Evolutionary conservation across 2,329 filamentous ascomycete genomes (phyloP).

Genomic region (Beauveria pseudobassiana): DNA sequence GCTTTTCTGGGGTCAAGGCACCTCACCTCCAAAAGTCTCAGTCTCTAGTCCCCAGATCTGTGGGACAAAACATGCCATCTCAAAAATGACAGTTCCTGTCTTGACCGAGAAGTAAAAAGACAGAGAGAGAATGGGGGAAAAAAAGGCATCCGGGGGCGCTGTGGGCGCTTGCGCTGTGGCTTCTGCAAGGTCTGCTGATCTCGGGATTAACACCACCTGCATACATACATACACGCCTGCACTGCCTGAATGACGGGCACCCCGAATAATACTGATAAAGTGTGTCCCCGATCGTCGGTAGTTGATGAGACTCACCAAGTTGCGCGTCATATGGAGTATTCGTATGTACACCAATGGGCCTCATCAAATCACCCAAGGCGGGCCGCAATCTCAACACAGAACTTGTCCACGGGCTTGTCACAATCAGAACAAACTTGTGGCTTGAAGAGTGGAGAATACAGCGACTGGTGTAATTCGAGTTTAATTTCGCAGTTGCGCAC

Average conservation of each 20-base stretch:
- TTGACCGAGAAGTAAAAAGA: neutral
- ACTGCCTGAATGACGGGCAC: neutral
- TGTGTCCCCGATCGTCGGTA: constrained; percentile 5
- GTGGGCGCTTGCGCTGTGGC: constrained; percentile 5
- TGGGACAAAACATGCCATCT: neutral
- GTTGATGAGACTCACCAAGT: neutral
- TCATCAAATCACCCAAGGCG: neutral
- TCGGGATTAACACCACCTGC: constrained; percentile 12
- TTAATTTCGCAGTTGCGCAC: constrained; percentile 7
- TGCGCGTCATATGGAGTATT: neutral
- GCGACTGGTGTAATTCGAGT: neutral
- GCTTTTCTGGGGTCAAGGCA: neutral
- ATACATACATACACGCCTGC: neutral
- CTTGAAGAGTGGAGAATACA: constrained; percentile 7
- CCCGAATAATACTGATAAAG: neutral
- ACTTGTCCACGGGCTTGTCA: neutral
- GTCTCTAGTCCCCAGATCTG: neutral
- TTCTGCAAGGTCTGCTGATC: constrained; percentile 11
- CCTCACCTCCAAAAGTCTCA: neutral
- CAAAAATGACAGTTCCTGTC: neutral
- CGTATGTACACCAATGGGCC: neutral
- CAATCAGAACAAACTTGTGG: constrained; percentile 8
- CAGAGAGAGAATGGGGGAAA: neutral
- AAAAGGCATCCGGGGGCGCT: neutral
- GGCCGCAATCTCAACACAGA: constrained; percentile 9